These are phyloP conservation scores for Colletotrichum cordylinicola DNA, from an alignment of 2,329 filamentous ascomycete species.

Conservation along the genomic window DNA sequence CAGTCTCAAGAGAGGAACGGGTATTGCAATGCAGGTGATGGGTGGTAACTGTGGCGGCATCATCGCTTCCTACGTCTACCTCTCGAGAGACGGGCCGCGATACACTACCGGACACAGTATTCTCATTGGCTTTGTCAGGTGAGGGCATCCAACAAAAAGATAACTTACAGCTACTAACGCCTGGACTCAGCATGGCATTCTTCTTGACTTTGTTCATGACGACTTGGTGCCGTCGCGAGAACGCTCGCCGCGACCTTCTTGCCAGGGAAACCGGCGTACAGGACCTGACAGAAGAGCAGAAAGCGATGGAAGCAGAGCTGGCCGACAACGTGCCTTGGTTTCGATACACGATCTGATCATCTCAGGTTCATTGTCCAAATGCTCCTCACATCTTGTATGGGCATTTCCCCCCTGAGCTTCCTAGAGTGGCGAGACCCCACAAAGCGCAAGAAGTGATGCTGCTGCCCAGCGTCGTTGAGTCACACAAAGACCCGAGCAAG, in stretches of 20 bases:
- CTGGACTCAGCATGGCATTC: constrained; percentile 28
- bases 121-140: constrained; percentile 39
- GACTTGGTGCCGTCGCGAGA: constrained; percentile 34
- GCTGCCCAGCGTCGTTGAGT: not conserved
- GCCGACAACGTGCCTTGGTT: constrained; percentile 37
- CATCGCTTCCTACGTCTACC: constrained; percentile 55
- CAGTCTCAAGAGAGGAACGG: constrained; percentile 54
- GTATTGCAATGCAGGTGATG: constrained; percentile 58
- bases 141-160: not conserved
- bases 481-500: not conserved
- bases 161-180: constrained; percentile 22
- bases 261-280: constrained; percentile 7
- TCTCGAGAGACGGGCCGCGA: constrained; percentile 43
- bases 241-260: constrained; percentile 31
- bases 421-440: not conserved
- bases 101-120: constrained; percentile 51
- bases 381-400: not conserved
- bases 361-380: not conserved
- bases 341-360: constrained; percentile 29
- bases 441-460: not conserved
- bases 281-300: constrained; percentile 33
- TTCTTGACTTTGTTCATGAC: constrained; percentile 36
- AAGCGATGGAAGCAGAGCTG: constrained; percentile 31
- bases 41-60: constrained; percentile 54
- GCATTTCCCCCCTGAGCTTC: not conserved